These are phyloP conservation scores for Uronychia setigera DNA, from an alignment of 73 alveolate species.

Conservation along the genomic window DNA sequence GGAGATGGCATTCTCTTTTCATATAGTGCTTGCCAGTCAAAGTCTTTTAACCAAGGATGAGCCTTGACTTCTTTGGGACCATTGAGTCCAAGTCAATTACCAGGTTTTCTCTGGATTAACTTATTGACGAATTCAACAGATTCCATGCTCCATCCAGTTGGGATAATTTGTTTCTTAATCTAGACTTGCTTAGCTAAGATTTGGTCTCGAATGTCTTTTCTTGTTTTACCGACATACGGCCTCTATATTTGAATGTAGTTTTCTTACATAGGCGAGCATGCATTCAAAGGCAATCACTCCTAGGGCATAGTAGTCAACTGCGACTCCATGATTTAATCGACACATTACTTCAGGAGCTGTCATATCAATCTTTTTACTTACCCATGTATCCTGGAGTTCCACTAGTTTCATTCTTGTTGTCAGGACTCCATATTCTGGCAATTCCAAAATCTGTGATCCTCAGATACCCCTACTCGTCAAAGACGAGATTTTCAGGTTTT, in stretches of 20 bases:
- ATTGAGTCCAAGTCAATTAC: conserved; percentile 87
- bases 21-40: conserved; percentile 86
- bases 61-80: conserved; percentile 94
- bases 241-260: too few relatives aligned
- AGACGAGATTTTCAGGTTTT: conserved; percentile 49
- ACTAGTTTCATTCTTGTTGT: conserved; percentile 34
- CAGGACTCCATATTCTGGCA: conserved; percentile 39
- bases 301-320: conserved; percentile 52
- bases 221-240: conserved; percentile 95
- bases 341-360: conserved; percentile 57
- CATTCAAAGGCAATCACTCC: conserved; percentile 48
- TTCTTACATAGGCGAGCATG: too few relatives aligned
- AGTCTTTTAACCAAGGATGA: conserved; percentile 96
- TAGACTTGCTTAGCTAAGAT: conserved; percentile 89
- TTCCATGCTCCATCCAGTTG: conserved; percentile 93
- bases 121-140: conserved; percentile 89
- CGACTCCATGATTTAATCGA: conserved; percentile 51
- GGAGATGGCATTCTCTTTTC: conserved; percentile 76
- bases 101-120: conserved; percentile 80
- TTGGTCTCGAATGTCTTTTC: conserved; percentile 96
- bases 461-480: conserved; percentile 51
- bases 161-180: conserved; percentile 85
- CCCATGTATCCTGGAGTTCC: conserved; percentile 51
- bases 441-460: conserved; percentile 68
- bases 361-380: conserved; percentile 57